These are phyloP conservation scores for Cystobasidium sp. DNA, from an alignment of 1,284 basidiomycete species.

Conservation along the genomic window DNA sequence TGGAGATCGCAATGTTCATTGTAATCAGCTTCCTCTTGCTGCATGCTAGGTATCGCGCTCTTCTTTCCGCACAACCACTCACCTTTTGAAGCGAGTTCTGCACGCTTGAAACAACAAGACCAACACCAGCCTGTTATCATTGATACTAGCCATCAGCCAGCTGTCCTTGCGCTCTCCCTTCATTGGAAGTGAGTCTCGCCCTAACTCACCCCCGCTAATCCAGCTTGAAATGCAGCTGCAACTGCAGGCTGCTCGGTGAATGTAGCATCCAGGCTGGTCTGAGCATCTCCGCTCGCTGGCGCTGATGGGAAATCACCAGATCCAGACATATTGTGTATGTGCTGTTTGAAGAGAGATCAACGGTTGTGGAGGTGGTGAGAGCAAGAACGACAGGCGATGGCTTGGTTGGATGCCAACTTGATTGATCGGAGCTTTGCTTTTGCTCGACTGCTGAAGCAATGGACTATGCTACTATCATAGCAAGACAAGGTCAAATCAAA, in stretches of 20 bases:
- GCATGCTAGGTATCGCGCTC: not conserved
- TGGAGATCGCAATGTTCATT: slow-evolving; percentile 3
- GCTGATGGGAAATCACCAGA: slow-evolving; percentile 29
- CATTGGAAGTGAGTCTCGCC: not conserved
- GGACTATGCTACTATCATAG: no score
- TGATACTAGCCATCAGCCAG: not conserved
- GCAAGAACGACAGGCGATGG: no score
- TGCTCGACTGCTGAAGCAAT: no score
- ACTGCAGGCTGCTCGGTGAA: slow-evolving; percentile 33
- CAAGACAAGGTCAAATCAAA: no score
- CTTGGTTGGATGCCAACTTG: no score
- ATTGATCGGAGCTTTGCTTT: no score
- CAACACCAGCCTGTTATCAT: slow-evolving; percentile 64
- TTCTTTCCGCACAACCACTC: not conserved
- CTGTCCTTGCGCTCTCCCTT: not conserved
- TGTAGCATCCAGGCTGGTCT: slow-evolving; percentile 21
- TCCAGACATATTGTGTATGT: not conserved
- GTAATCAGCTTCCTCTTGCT: slow-evolving; percentile 8
- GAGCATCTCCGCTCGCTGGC: slow-evolving; percentile 22
- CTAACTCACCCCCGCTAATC: slow-evolving; percentile 24
- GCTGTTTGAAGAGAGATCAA: no score
- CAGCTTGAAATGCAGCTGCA: slow-evolving; percentile 31
- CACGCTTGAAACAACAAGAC: slow-evolving; percentile 75
- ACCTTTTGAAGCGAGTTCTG: slow-evolving; percentile 76
- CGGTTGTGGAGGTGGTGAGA: no score